These are phyloP conservation scores for Ophioceras dolichostomum DNA, from an alignment of 2,329 filamentous ascomycete species.

Conservation along the genomic window DNA sequence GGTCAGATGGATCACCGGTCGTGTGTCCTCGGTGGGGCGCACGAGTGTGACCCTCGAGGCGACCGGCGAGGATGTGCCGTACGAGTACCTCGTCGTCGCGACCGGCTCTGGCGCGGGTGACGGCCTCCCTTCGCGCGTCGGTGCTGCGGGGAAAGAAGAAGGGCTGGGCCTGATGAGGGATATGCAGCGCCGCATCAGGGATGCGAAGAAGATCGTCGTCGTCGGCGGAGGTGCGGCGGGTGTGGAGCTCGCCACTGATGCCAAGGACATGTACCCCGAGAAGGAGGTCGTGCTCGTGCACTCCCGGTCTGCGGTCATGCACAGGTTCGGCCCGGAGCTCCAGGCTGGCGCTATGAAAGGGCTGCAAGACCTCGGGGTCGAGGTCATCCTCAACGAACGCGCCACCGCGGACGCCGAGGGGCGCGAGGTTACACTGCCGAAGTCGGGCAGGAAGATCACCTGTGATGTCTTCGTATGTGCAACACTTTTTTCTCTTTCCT, in stretches of 20 bases:
- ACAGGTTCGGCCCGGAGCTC: conserved; percentile 32
- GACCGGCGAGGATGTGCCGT: conserved; percentile 30
- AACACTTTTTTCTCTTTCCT: not conserved
- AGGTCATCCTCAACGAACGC: conserved; percentile 38
- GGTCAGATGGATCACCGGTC: conserved; percentile 9
- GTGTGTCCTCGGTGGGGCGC: conserved; percentile 27
- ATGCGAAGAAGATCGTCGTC: conserved; percentile 30
- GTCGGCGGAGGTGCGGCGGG: conserved; percentile 50
- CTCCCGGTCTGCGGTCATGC: conserved; percentile 39
- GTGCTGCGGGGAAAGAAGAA: conserved; percentile 24
- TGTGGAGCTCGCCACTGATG: conserved; percentile 47
- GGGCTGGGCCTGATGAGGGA: conserved; percentile 28
- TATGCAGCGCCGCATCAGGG: conserved; percentile 32
- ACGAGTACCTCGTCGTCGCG: conserved; percentile 43
- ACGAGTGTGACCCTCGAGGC: not conserved
- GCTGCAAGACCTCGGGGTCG: conserved; percentile 32
- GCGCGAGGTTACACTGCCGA: conserved; percentile 28
- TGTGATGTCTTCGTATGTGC: conserved; percentile 37
- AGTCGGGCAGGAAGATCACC: conserved; percentile 27
- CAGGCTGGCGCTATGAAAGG: conserved; percentile 25
- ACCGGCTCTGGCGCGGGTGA: conserved; percentile 36
- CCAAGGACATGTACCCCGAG: conserved; percentile 40
- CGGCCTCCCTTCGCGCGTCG: conserved; percentile 34
- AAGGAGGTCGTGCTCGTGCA: conserved; percentile 47
- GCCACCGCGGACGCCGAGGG: conserved; percentile 24